A percentile compares a stretch with the other conserved stretches of the same genome.
Evolutionary conservation across 208 protist species (phyloP).

Genomic region (Leishmania arabica): DNA sequence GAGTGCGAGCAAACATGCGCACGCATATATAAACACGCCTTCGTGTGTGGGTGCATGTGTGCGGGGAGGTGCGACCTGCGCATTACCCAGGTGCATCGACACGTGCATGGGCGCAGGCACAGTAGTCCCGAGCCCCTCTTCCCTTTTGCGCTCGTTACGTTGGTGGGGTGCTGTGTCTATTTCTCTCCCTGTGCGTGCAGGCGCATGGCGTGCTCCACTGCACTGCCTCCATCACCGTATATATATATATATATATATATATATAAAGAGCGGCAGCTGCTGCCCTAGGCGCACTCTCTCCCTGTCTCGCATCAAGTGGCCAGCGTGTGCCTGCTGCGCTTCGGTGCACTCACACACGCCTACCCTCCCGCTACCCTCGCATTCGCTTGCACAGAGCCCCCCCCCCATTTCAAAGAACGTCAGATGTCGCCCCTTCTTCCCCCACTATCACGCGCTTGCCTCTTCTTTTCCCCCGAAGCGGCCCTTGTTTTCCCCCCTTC

Average conservation of each 20-base stretch:
- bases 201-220: not conserved
- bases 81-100: not conserved
- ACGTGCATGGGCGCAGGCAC: not conserved
- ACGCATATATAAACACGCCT: not conserved
- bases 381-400: not conserved
- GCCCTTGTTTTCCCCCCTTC: not conserved
- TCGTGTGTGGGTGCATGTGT: too few species aligned
- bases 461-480: not conserved
- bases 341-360: not conserved
- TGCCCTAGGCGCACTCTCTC: not conserved
- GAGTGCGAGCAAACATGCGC: not conserved
- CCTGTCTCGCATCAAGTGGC: not conserved
- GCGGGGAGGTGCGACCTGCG: not conserved
- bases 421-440: not conserved
- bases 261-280: not conserved
- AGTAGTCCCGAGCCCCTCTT: not conserved
- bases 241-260: too few species aligned
- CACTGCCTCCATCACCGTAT: not conserved
- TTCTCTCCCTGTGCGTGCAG: not conserved
- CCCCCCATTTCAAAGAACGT: too few species aligned
- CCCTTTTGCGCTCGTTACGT: not conserved
- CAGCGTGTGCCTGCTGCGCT: not conserved
- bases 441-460: not conserved
- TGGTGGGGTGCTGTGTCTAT: not conserved
- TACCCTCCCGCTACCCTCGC: not conserved